Percentiles rank a stretch among this genome's conserved stretches.
Evolutionary conservation across 495 filamentous ascomycete species (phyloP).

Genomic region (Annulohypoxylon moriforme): DNA sequence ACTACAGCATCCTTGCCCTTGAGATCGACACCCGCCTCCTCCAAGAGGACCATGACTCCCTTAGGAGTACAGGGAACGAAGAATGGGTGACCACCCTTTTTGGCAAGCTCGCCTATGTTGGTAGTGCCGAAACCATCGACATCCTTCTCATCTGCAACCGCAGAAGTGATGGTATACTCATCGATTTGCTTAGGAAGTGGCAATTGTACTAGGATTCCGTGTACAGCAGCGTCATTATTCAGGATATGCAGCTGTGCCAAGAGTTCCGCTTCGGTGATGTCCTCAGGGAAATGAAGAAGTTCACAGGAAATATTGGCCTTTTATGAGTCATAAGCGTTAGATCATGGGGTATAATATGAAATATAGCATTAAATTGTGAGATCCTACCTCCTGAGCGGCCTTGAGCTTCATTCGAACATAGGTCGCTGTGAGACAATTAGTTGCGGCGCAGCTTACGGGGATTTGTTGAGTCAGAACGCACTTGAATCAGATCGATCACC

Average conservation of each 20-base stretch:
- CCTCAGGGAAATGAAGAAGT: constrained; percentile 81
- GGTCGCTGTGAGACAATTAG: constrained; percentile 69
- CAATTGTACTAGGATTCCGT: constrained; percentile 94
- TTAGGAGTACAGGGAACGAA: constrained; percentile 97
- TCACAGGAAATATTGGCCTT: constrained; percentile 91
- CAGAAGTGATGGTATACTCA: constrained; percentile 88
- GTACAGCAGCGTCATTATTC: constrained; percentile 88
- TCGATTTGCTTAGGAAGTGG: constrained; percentile 89
- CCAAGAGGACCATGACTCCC: constrained; percentile 92
- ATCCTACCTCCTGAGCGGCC: constrained; percentile 86
- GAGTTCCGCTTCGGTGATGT: constrained; percentile 85
- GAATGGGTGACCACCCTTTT: constrained; percentile 85
- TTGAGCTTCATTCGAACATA: constrained; percentile 99
- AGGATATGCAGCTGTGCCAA: constrained; percentile 80
- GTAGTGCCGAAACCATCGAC: constrained; percentile 94
- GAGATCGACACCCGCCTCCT: constrained; percentile 84
- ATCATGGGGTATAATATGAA: constrained; percentile 4
- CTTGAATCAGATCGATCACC: constrained; percentile 93
- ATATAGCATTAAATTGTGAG: constrained; percentile 18
- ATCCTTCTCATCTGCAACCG: constrained; percentile 93
- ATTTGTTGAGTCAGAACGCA: constrained; percentile 58
- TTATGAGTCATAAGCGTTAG: constrained; percentile 43
- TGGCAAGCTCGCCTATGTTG: constrained; percentile 96
- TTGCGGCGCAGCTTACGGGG: constrained; percentile 37
- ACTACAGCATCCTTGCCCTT: constrained; percentile 94